These are phyloP conservation scores for Gnomoniopsis smithogilvyi DNA, from an alignment of 2,329 filamentous ascomycete genomes.

Conservation along the genomic window DNA sequence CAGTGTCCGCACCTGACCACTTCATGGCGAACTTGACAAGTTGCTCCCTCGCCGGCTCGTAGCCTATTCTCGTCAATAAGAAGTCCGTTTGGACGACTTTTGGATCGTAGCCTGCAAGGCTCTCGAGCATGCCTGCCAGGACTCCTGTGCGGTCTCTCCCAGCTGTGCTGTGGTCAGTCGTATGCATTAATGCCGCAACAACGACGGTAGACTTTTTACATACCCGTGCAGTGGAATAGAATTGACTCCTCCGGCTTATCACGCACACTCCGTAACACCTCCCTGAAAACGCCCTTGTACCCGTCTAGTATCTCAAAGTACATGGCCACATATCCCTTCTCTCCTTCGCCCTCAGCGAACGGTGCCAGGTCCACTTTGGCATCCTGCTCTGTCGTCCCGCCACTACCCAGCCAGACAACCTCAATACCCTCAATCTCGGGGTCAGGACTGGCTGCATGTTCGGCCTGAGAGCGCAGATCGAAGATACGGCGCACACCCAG, in stretches of 20 bases:
- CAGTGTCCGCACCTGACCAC: conserved; percentile 14
- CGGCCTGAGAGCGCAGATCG: conserved; percentile 45
- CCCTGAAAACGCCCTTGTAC: conserved; percentile 39
- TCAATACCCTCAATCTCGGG: conserved; percentile 42
- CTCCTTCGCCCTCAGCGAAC: conserved; percentile 44
- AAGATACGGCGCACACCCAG: conserved; percentile 44
- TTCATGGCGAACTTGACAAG: conserved; percentile 40
- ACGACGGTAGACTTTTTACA: conserved; percentile 17
- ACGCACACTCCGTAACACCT: conserved; percentile 45
- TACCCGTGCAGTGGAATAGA: conserved; percentile 54
- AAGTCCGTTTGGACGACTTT: conserved; percentile 46
- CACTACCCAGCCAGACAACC: conserved; percentile 40
- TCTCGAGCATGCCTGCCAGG: conserved; percentile 46
- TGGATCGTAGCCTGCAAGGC: conserved; percentile 43
- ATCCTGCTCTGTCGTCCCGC: conserved; percentile 29
- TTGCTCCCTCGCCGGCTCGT: conserved; percentile 46
- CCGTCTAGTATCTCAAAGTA: conserved; percentile 43
- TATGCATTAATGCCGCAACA: neutral
- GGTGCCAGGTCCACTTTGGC: conserved; percentile 33
- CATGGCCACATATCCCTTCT: conserved; percentile 41
- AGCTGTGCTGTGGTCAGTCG: conserved; percentile 30
- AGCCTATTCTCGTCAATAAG: conserved; percentile 51
- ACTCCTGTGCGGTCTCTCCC: conserved; percentile 55
- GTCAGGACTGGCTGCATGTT: conserved; percentile 41
- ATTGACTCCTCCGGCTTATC: conserved; percentile 43